Base-by-base conservation (phyloP, 73 alveolate species). In the Paramecium sexaurelia region DNA sequence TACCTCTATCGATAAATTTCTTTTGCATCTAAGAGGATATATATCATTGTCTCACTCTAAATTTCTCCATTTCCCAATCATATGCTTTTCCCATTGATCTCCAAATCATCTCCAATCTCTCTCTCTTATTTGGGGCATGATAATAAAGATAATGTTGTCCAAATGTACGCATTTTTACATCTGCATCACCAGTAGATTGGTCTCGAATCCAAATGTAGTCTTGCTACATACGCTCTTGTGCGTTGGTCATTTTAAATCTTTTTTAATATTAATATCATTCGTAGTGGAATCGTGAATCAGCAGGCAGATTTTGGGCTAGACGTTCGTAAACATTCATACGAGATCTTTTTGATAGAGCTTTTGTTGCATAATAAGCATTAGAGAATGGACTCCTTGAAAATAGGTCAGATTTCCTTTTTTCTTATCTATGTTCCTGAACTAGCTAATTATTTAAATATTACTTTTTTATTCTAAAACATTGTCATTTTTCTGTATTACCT, bases 41-140 rank as follows among this genome's bases (percentile, higher is more conserved):
- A 47, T 20, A 67, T 15, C 27, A 15, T 37, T 1, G 10, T 8
- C 75, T 27, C 43, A 88, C 94, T 88, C 94, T 88, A 69, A 88
- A 88, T 82, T 88, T 88, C 75, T 88, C 94, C 56, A 88, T 56
- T 43, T 88, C 94, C 94, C 94, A 88, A 69, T 88, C 94, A 17
- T 75, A 68, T 10, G 94, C 85, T 43, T 88, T 88, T 22, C 94
- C 94, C 90, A 88, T 68, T 3, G 91, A 68, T 88, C 94, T 88
- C 94, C 94, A 88, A 40, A 88, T 88, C 94, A 88, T 88, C 33
- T 88, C 94, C 84, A 68, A 88, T 88, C 94, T 66, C 47, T 88
- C 94, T 57, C 87, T 88, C 94, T 88, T 88, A 61, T 88, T 88
- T 43, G 94, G 94, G 15, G 87, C 94, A 88, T 37, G 87, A 43